Conservation (phyloP, 352 stramenopile genomes). For the Pythium phragmiticola region DNA sequence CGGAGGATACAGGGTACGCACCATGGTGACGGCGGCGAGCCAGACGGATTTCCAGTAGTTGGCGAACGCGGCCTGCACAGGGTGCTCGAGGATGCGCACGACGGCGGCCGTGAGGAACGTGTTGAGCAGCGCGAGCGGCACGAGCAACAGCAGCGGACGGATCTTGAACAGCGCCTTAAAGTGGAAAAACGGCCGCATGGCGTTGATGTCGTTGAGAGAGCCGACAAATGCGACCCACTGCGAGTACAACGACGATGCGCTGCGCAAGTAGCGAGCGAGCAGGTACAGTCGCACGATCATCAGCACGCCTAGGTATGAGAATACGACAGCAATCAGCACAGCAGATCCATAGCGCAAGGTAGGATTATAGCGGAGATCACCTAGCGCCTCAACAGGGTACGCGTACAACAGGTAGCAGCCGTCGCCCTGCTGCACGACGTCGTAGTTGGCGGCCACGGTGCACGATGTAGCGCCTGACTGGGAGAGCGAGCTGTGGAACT, state of each 20-base stretch:
- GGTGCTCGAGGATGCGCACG: constrained; percentile 69
- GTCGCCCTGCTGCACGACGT: constrained; percentile 29
- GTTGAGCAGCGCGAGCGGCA: constrained; percentile 55
- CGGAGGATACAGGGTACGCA: constrained; percentile 26
- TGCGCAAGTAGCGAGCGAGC: constrained; percentile 65
- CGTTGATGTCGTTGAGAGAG: constrained; percentile 72
- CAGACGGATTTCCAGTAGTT: constrained; percentile 76
- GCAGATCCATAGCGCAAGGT: not conserved
- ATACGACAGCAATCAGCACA: not conserved
- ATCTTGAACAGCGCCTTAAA: constrained; percentile 82
- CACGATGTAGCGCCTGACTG: constrained; percentile 20
- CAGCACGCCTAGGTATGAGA: constrained; percentile 39
- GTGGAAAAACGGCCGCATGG: constrained; percentile 77
- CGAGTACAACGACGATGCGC: constrained; percentile 65
- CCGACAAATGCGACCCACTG: constrained; percentile 76
- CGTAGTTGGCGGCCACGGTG: constrained; percentile 28
- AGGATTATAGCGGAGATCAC: constrained; percentile 21
- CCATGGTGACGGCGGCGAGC: constrained; percentile 67
- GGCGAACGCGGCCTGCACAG: constrained; percentile 55
- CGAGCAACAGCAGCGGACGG: constrained; percentile 52
- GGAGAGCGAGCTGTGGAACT: constrained; percentile 43
- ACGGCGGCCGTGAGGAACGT: constrained; percentile 64
- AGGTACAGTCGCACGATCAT: constrained; percentile 69
- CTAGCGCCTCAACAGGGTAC: constrained; percentile 60
- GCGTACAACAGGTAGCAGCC: constrained; percentile 62